Evolutionary conservation across 108 stramenopile species (phyloP).

Genomic region (Nitzschia sp.): DNA sequence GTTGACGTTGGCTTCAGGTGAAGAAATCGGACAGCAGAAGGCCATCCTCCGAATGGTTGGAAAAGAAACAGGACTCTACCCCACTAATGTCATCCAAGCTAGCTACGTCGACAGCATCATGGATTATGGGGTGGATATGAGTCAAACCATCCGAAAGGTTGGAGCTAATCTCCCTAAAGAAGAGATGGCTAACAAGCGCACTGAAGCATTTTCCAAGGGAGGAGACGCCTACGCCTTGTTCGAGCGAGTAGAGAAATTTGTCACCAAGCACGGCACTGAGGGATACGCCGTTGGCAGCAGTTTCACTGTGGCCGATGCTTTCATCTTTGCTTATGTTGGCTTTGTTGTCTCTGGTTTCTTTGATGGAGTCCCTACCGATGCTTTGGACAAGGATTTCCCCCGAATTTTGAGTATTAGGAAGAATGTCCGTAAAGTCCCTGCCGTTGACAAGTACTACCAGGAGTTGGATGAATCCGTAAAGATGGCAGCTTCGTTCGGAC

Average conservation of each 20-base stretch:
- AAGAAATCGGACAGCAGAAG: constrained; percentile 22
- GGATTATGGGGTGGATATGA: constrained; percentile 19
- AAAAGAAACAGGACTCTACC: constrained; percentile 24
- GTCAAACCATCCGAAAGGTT: neutral
- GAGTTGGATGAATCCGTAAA: neutral
- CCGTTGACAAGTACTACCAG: constrained; percentile 9
- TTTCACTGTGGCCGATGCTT: constrained; percentile 25
- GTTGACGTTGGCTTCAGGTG: constrained; percentile 18
- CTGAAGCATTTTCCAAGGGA: constrained; percentile 10
- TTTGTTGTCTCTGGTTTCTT: constrained; percentile 14
- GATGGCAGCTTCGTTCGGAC: constrained; percentile 9
- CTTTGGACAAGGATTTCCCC: constrained; percentile 11
- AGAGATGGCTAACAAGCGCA: constrained; percentile 14
- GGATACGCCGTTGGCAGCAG: constrained; percentile 15
- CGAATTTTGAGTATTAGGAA: constrained; percentile 7
- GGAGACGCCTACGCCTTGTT: constrained; percentile 15
- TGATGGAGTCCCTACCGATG: constrained; percentile 29
- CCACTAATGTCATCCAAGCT: constrained; percentile 19
- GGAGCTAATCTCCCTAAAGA: constrained; percentile 12
- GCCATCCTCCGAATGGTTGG: constrained; percentile 23
- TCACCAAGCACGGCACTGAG: neutral
- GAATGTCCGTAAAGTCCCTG: constrained; percentile 3
- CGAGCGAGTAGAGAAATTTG: constrained; percentile 13
- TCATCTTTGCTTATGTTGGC: neutral
- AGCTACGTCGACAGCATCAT: constrained; percentile 18